Conservation (phyloP, 2,329 filamentous ascomycete genomes). For the Drechslerella coelobrocha region DNA sequence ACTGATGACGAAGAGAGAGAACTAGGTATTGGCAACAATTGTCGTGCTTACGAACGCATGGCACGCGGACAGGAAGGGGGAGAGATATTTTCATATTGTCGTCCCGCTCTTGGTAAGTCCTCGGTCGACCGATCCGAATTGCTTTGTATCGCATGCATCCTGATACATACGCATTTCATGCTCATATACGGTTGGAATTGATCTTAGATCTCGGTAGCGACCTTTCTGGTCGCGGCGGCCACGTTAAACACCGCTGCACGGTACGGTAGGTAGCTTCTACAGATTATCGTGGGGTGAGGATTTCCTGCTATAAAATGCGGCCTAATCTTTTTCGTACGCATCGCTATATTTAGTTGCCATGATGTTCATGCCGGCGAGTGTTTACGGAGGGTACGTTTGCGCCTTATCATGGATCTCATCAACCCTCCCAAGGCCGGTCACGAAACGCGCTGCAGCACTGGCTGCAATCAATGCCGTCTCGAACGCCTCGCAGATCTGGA, state of each 20-base stretch:
- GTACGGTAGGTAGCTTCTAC: slow-evolving; percentile 59
- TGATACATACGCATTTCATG: too few relatives aligned
- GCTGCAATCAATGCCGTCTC: slow-evolving; percentile 78
- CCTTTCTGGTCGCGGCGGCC: slow-evolving; percentile 72
- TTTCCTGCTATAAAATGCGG: background rate
- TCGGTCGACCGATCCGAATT: background rate
- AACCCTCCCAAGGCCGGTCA: slow-evolving; percentile 75
- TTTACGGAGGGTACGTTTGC: slow-evolving; percentile 73
- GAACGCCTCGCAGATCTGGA: slow-evolving; percentile 74
- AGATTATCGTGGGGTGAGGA: background rate
- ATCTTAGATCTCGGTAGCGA: slow-evolving; percentile 65
- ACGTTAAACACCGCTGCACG: slow-evolving; percentile 68
- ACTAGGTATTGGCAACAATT: slow-evolving; percentile 63
- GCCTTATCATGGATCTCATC: slow-evolving; percentile 77
- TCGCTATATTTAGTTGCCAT: slow-evolving; percentile 63
- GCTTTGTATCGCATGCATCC: too few relatives aligned
- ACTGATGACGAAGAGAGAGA: slow-evolving; percentile 13
- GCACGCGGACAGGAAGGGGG: slow-evolving; percentile 74
- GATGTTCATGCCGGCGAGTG: slow-evolving; percentile 70
- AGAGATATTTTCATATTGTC: slow-evolving; percentile 73
- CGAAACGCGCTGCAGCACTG: slow-evolving; percentile 74
- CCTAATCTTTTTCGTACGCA: background rate
- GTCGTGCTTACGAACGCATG: slow-evolving; percentile 71
- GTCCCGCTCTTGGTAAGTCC: slow-evolving; percentile 63
- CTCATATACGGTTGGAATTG: too few relatives aligned